Evolutionary conservation across 345 rosid species (phyloP), one percentile per base, ranked within the genome.

Genomic region (Hibiscus mutabilis): DNA sequence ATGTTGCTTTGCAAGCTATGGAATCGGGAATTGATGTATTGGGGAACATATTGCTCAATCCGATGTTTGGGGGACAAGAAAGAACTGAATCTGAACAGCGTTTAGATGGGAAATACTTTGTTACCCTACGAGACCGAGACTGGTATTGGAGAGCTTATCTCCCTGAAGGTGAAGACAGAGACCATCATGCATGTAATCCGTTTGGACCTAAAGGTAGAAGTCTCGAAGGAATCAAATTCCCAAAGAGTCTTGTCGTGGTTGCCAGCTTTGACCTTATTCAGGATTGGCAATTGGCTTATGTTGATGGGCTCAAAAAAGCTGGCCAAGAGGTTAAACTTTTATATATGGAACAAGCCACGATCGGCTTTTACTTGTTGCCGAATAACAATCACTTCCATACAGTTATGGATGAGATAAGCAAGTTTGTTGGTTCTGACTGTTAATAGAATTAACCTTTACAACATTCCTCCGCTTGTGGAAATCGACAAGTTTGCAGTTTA

Each of bases 121-220:
- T 91, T 11, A 86, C 91, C 2, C 24, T 87, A 49, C 84, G 74
- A 69, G 96, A 89, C 29, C 77, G 96, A 1, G 98, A 93, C 68
- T 93, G 98, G 97, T 91, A 91, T 70, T 93, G 98, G 98, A n/a
- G 83, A 83, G 97, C 98, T 2, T 93, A 82, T 77, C 81, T 93
- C 11, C 97, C 94, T 0, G 92, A 87, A 72, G 91, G 86, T 5
- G 96, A 84, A 66, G 87, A 93, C 68, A 84, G 97, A 74, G 96
- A 93, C 66, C 98, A 93, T 80, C 87, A 85, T 24, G 98, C 98
- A 0, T 89, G 96, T 77, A 93, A 89, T 73, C 97, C 94, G 9
- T 89, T 91, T 75, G 90, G 98, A 58, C 83, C 87, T 6, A 86
- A 78, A 3, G 96, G 79, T 14, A 86, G 64, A 57, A 81, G 82